Percentiles rank a stretch among this genome's conserved stretches.
Conservation (phyloP, 2,329 filamentous ascomycete genomes). For the Colletotrichum lentis region DNA sequence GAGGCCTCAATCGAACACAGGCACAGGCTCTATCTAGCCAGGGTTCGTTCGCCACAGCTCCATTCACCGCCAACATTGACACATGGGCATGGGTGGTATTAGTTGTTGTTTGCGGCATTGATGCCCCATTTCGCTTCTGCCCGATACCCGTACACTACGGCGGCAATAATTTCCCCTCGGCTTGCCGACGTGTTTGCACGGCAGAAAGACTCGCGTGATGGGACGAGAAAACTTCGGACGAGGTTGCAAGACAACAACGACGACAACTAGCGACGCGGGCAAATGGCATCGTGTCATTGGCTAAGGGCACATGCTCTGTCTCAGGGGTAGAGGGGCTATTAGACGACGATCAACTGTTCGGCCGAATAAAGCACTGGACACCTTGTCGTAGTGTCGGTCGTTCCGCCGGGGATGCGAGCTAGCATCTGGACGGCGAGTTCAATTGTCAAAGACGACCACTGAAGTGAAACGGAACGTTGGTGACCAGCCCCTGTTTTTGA, state of each 20-base stretch:
- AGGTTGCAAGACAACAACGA: slow-evolving; percentile 6
- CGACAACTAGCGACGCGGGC: slow-evolving; percentile 17
- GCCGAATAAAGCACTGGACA: slow-evolving; percentile 27
- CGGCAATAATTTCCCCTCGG: background rate
- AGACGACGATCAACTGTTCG: slow-evolving; percentile 7
- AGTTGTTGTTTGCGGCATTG: slow-evolving; percentile 1
- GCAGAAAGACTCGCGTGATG: background rate
- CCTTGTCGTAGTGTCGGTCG: slow-evolving; percentile 6
- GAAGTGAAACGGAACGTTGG: background rate
- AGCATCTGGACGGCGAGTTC: slow-evolving; percentile 5
- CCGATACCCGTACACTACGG: background rate
- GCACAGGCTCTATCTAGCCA: background rate
- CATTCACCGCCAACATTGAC: slow-evolving; percentile 8
- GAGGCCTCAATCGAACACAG: slow-evolving; percentile 21
- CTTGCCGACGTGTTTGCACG: background rate
- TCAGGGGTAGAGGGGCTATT: slow-evolving; percentile 20
- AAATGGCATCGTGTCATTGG: slow-evolving; percentile 33
- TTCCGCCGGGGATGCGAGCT: slow-evolving; percentile 7
- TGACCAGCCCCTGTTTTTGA: slow-evolving; percentile 4
- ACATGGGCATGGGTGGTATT: background rate
- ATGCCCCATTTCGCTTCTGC: slow-evolving; percentile 8
- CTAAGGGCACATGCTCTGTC: slow-evolving; percentile 14
- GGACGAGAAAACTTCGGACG: slow-evolving; percentile 7
- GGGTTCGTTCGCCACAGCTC: slow-evolving; percentile 20
- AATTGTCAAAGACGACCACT: slow-evolving; percentile 15